Evolutionary conservation across 352 stramenopile genomes (phyloP).

Genomic region (Elongisporangium undulatum): DNA sequence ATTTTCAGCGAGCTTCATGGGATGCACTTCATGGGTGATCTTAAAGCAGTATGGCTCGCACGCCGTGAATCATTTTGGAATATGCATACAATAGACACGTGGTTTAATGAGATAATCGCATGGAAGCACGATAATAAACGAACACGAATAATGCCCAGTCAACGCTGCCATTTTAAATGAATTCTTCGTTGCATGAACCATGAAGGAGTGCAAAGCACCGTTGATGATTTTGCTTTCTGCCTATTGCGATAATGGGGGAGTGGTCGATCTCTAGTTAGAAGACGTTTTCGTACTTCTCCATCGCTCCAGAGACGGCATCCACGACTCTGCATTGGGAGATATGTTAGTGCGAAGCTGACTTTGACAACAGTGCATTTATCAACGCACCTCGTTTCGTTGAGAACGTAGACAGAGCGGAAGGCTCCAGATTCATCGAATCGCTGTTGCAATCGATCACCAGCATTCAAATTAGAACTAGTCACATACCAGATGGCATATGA

Average conservation of each 20-base stretch:
- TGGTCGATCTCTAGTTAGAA: conserved; percentile 33
- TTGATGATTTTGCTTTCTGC: background rate
- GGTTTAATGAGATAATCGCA: background rate
- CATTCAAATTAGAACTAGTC: background rate
- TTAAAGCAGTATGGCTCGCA: background rate
- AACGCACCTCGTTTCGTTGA: conserved; percentile 75
- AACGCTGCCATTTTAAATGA: background rate
- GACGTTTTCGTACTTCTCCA: conserved; percentile 86
- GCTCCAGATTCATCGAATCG: conserved; percentile 82
- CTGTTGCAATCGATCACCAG: conserved; percentile 12
- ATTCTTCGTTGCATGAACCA: background rate
- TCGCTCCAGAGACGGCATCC: conserved; percentile 80
- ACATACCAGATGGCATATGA: background rate
- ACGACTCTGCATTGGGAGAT: conserved; percentile 43
- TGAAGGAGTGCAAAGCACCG: background rate
- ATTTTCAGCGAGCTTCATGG: conserved; percentile 66
- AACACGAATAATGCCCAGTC: background rate
- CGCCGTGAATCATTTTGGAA: background rate
- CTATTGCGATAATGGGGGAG: background rate
- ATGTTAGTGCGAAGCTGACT: background rate
- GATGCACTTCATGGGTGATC: conserved; percentile 27
- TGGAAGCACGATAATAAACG: background rate
- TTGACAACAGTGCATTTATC: background rate
- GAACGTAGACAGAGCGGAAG: conserved; percentile 86
- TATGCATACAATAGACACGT: background rate